phyloP scores from a whole-genome alignment of 1,139 yeast species.

The Zygoascus sp. region DNA sequence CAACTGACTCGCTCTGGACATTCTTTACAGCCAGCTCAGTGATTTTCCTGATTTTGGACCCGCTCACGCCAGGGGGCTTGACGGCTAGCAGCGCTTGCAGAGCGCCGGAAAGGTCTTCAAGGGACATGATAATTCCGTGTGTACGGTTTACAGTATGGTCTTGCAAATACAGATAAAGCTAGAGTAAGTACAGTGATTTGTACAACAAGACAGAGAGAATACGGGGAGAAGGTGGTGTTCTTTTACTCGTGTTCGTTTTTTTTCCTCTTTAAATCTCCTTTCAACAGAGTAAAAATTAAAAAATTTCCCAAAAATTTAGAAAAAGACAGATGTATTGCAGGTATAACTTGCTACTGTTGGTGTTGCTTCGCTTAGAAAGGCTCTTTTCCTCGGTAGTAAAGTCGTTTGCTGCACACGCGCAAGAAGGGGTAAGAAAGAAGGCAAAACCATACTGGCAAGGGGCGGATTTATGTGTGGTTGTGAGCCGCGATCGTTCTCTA shows the following conservation, averaged over 20 bases:
- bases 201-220: too few relatives aligned
- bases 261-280: too few relatives aligned
- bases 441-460: too few relatives aligned
- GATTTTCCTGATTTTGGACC: constrained; percentile 84
- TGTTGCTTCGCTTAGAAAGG: too few relatives aligned
- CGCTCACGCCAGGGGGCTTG: constrained; percentile 93
- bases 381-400: too few relatives aligned
- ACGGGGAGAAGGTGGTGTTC: too few relatives aligned
- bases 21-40: constrained; percentile 74
- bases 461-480: background rate
- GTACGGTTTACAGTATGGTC: constrained; percentile 1
- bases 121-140: constrained; percentile 8
- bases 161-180: background rate
- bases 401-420: too few relatives aligned
- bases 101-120: constrained; percentile 62
- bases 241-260: too few relatives aligned
- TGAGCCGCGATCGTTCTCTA: background rate
- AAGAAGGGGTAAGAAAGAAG: too few relatives aligned
- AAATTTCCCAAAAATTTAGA: too few relatives aligned
- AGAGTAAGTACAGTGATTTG: too few relatives aligned
- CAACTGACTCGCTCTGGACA: constrained; percentile 54
- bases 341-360: background rate
- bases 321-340: background rate
- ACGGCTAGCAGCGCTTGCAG: constrained; percentile 69
- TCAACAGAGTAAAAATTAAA: too few relatives aligned